Evolutionary conservation across 306 rosid species (phyloP), one percentile per base, ranked within the genome.

Genomic region (Prunus dulcis): DNA sequence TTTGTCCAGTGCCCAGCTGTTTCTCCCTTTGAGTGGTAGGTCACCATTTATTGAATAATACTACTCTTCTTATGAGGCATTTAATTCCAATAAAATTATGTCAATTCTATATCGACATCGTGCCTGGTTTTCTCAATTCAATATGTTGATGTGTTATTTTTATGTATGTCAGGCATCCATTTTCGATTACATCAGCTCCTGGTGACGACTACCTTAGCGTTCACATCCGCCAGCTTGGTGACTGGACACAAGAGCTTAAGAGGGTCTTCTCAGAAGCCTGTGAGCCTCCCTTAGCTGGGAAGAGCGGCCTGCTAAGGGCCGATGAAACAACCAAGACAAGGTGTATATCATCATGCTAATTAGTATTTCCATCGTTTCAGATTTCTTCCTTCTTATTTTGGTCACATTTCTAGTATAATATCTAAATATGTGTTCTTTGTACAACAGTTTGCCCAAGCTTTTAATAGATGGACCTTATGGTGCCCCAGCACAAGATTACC

Each of bases 121-220:
- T 63, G 6, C 71, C 52, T 51, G 12, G 15, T 4, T 62, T 58
- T 76, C 41, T 70, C 30, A 72, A 46, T 27, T 19, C 34, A 27
- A 12, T 38, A 30, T 47, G 14, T 15, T 58, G 67, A 77, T 79
- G 69, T 72, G 75, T 70, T 75, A 15, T 63, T 34, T 76, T 49
- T 62, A 55, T 82, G 82, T 72, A 67, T 73, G 68, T 22, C 88
- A 96, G 99, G 99, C 99, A 96, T 86, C 99, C 99, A 28, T 96
- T 96, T 87, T 96, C 99, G 45, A 96, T 96, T 67, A 96, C 99
- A 76, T 96, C 99, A 22, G 93, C 99, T 80, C 99, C 99, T n/a
- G 97, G 90, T n/a, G 99, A 96, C 71, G 94, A 92, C 86, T 96
- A 83, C 79, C 91, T 96, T 81, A 96, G 99, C 71, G 97, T 96